A percentile compares a stretch with the other conserved stretches of the same genome.
Conservation (phyloP, 805 yeast genomes). For the Nakazawaea pomicola region DNA sequence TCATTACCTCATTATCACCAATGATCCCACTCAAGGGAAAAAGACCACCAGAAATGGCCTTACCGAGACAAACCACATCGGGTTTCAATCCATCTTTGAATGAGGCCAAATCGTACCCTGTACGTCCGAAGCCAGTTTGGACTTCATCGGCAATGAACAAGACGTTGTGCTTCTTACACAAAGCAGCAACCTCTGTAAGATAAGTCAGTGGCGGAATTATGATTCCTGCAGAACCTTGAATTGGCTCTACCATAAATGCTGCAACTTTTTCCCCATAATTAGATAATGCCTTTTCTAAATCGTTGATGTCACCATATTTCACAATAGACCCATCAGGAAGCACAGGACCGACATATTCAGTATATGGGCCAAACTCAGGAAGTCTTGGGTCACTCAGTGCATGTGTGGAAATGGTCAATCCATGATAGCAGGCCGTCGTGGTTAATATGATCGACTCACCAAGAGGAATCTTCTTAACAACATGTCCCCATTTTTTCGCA, state of each 20-base stretch:
- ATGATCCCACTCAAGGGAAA: constrained; percentile 22
- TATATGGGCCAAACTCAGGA: constrained; percentile 20
- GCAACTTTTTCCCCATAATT: constrained; percentile 20
- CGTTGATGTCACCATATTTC: constrained; percentile 18
- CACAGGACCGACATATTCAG: constrained; percentile 19
- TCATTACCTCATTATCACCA: constrained; percentile 21
- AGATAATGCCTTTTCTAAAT: constrained; percentile 18
- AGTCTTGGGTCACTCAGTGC: constrained; percentile 17
- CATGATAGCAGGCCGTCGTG: constrained; percentile 23
- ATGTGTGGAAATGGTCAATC: constrained; percentile 23
- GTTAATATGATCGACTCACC: constrained; percentile 20
- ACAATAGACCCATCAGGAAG: constrained; percentile 22
- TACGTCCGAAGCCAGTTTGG: constrained; percentile 25
- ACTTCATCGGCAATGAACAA: constrained; percentile 25
- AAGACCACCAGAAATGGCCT: constrained; percentile 23
- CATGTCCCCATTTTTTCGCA: constrained; percentile 25
- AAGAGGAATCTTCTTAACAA: constrained; percentile 17
- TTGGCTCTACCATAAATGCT: constrained; percentile 25
- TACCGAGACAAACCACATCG: constrained; percentile 24
- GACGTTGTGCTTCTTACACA: constrained; percentile 22
- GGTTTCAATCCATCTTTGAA: constrained; percentile 21
- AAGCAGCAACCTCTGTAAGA: constrained; percentile 15
- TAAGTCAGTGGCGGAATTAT: constrained; percentile 23
- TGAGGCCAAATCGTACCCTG: constrained; percentile 19
- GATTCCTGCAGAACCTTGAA: constrained; percentile 26